phyloP scores from a whole-genome alignment of 1,139 yeast species.

The Taiozyma sp. region DNA sequence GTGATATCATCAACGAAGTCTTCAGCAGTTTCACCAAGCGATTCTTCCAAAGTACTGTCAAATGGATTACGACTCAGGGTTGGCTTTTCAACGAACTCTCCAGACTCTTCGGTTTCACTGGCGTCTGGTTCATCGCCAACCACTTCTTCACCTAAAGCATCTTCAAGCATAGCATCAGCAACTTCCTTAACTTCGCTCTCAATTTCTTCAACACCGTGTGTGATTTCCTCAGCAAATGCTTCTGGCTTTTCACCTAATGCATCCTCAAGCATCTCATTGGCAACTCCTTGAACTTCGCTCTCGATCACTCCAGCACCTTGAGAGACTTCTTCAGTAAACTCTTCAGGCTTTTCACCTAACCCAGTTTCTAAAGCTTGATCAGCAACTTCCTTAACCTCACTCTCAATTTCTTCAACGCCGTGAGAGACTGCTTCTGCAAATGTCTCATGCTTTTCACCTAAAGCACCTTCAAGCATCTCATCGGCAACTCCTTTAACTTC shows the following conservation, averaged over 20 bases:
- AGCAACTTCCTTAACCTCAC: no score
- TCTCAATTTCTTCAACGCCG: no score
- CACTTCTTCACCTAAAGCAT: background rate
- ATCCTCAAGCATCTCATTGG: no score
- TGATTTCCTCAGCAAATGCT: constrained; percentile 1
- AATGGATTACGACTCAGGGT: background rate
- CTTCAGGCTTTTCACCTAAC: no score
- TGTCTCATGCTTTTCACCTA: no score
- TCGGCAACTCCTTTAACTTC: no score
- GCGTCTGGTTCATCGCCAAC: background rate
- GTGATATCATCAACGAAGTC: constrained; percentile 6
- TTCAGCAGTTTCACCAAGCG: constrained; percentile 5
- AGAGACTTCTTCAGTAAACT: no score
- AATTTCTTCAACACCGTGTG: background rate
- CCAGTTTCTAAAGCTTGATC: no score
- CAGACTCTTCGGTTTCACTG: background rate
- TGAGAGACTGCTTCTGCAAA: no score
- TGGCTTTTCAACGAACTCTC: background rate
- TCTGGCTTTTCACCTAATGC: constrained; percentile 5
- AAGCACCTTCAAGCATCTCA: no score
- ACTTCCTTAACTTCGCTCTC: background rate
- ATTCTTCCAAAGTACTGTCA: background rate
- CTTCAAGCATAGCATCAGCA: background rate
- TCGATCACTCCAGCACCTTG: no score
- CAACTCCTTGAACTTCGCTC: no score